phyloP scores from a whole-genome alignment of 1,284 basidiomycete genomes.

The Mycosarcoma maydis region DNA sequence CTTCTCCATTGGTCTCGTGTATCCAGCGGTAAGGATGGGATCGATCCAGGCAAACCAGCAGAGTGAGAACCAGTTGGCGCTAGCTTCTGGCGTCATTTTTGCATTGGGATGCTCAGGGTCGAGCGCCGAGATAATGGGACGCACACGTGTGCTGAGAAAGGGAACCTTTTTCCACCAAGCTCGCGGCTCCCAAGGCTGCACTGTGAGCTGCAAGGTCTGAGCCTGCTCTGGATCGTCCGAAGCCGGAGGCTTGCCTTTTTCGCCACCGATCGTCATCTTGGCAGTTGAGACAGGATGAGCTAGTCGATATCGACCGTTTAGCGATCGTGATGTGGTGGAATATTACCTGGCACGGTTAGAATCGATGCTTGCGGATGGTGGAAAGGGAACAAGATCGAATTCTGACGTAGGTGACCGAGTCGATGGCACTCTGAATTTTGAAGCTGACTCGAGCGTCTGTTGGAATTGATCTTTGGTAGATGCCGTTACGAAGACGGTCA shows the following conservation, averaged over 20 bases:
- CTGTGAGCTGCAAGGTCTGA: slow-evolving; percentile 3
- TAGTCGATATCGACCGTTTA: too few relatives aligned
- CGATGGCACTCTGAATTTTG: too few relatives aligned
- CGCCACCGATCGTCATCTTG: neutral
- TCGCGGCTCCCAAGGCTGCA: slow-evolving; percentile 15
- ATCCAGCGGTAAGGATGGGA: slow-evolving; percentile 36
- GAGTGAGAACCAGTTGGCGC: slow-evolving; percentile 22
- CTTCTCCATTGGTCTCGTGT: slow-evolving; percentile 37
- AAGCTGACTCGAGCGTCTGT: too few relatives aligned
- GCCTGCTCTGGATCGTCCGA: slow-evolving; percentile 11
- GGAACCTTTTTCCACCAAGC: slow-evolving; percentile 27
- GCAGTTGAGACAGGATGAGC: too few relatives aligned
- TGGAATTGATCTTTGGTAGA: too few relatives aligned
- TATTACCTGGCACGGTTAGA: too few relatives aligned
- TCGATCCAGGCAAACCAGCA: slow-evolving; percentile 42
- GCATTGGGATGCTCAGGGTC: slow-evolving; percentile 11
- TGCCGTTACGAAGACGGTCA: too few relatives aligned
- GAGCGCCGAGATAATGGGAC: slow-evolving; percentile 20
- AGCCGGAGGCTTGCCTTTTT: neutral
- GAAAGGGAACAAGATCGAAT: too few relatives aligned
- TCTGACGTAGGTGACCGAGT: too few relatives aligned
- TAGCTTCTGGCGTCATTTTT: slow-evolving; percentile 30
- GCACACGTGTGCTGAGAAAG: slow-evolving; percentile 12
- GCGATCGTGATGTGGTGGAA: too few relatives aligned
- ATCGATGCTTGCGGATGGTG: too few relatives aligned